A percentile compares a stretch with the other conserved stretches of the same genome.
phyloP scores from a whole-genome alignment of 2,329 filamentous ascomycete genomes.

The Alternaria novae-zelandiae region DNA sequence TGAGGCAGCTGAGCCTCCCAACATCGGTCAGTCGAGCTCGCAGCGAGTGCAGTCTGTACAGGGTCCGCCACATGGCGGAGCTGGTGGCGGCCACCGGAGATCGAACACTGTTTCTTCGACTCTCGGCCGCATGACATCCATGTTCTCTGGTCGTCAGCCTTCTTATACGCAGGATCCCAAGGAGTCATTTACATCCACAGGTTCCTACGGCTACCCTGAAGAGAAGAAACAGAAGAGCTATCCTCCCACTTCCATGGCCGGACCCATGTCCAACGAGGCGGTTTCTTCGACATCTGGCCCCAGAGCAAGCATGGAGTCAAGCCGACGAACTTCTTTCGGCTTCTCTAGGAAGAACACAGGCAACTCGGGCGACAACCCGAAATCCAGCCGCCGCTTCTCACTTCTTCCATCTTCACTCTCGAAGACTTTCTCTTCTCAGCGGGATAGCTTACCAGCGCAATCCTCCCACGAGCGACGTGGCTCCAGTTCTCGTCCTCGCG shows the following conservation, averaged over 20 bases:
- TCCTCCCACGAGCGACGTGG: conserved; percentile 43
- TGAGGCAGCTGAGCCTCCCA: conserved; percentile 47
- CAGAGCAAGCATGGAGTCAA: conserved; percentile 57
- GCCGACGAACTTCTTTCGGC: conserved; percentile 57
- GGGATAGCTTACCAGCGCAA: conserved; percentile 42
- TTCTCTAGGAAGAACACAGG: conserved; percentile 57
- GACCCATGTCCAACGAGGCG: conserved; percentile 67
- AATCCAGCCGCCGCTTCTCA: conserved; percentile 57
- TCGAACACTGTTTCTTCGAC: conserved; percentile 71
- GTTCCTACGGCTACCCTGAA: conserved; percentile 48
- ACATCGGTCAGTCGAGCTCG: conserved; percentile 66
- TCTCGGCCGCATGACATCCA: conserved; percentile 79
- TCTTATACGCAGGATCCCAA: conserved; percentile 39
- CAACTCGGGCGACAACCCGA: conserved; percentile 38
- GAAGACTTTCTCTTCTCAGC: conserved; percentile 51
- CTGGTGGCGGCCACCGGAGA: conserved; percentile 67
- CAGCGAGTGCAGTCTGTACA: conserved; percentile 62
- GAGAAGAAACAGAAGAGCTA: conserved; percentile 73
- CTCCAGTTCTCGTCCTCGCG: conserved; percentile 38
- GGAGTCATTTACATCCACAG: conserved; percentile 50
- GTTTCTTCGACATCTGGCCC: conserved; percentile 28
- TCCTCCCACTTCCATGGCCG: conserved; percentile 90
- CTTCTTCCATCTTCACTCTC: conserved; percentile 58
- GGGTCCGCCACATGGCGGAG: conserved; percentile 24
- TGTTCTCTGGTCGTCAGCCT: conserved; percentile 68